Evolutionary conservation across 2,329 filamentous ascomycete genomes (phyloP).

Genomic region (Mycocentrospora acerina): DNA sequence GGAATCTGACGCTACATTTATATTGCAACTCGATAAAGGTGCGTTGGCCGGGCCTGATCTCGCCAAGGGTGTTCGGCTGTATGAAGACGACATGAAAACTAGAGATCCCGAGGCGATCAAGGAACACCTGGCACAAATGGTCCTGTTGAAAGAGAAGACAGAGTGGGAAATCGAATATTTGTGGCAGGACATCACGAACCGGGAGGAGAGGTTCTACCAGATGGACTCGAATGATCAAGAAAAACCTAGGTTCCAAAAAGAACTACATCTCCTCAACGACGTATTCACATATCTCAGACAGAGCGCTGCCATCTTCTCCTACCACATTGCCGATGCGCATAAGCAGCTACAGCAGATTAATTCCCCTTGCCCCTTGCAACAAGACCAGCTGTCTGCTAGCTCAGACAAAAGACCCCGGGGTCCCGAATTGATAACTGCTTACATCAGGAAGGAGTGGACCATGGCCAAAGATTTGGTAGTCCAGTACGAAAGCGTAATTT

Average conservation of each 20-base stretch:
- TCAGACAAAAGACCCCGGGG: neutral
- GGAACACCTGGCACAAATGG: constrained; percentile 15
- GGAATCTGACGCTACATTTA: constrained; percentile 10
- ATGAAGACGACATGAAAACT: constrained; percentile 8
- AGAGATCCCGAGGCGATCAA: constrained; percentile 12
- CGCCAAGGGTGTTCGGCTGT: constrained; percentile 14
- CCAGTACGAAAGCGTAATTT: constrained; percentile 3
- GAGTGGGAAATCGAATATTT: constrained; percentile 14
- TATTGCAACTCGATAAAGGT: constrained; percentile 12
- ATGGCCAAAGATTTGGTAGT: neutral
- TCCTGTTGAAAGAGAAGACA: constrained; percentile 8
- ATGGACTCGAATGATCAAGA: constrained; percentile 10
- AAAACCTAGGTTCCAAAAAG: constrained; percentile 14
- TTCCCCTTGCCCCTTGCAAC: neutral
- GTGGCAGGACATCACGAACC: constrained; percentile 15
- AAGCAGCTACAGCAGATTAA: constrained; percentile 17
- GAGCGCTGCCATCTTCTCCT: constrained; percentile 14
- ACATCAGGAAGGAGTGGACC: constrained; percentile 6
- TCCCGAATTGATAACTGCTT: constrained; percentile 1
- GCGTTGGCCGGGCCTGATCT: constrained; percentile 20
- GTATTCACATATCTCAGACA: constrained; percentile 5
- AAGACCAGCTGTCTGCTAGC: neutral
- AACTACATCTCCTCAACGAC: constrained; percentile 20
- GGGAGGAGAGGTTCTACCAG: constrained; percentile 19
- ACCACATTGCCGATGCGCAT: constrained; percentile 14